Conservation (phyloP, 2,329 filamentous ascomycete species). For the Ophiocordyceps robertsii region DNA sequence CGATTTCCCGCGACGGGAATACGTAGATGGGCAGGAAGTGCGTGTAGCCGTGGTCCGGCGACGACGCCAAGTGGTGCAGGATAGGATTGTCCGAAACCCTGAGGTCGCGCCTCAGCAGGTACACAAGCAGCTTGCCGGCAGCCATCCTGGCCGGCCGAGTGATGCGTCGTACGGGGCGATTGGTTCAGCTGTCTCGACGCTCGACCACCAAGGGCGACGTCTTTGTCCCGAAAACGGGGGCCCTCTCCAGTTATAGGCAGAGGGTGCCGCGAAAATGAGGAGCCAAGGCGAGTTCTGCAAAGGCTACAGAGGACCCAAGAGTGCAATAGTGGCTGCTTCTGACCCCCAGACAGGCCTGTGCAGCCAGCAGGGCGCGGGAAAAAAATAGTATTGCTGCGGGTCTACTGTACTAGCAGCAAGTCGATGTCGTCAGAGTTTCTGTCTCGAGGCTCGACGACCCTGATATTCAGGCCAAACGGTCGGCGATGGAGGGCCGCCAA, state of each 20-base stretch:
- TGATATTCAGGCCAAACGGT: background rate
- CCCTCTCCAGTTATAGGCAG: too few relatives aligned
- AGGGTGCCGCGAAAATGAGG: too few relatives aligned
- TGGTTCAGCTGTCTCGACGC: too few relatives aligned
- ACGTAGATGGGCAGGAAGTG: slow-evolving; percentile 62
- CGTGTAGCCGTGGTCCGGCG: slow-evolving; percentile 40
- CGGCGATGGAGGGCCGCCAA: background rate
- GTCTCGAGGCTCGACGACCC: background rate
- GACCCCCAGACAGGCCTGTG: too few relatives aligned
- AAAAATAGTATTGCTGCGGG: background rate
- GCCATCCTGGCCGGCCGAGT: slow-evolving; percentile 14
- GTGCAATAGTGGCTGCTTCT: too few relatives aligned
- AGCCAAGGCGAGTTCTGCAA: too few relatives aligned
- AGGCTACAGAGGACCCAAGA: too few relatives aligned
- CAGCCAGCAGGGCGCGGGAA: background rate
- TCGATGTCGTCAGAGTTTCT: slow-evolving; percentile 4
- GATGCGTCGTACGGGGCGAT: too few relatives aligned
- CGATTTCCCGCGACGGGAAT: slow-evolving; percentile 56
- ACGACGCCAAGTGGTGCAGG: slow-evolving; percentile 42
- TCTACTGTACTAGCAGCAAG: background rate
- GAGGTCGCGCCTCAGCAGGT: slow-evolving; percentile 59
- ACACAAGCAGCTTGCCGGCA: slow-evolving; percentile 45
- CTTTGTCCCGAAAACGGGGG: too few relatives aligned
- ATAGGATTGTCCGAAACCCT: slow-evolving; percentile 64
- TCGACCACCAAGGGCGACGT: too few relatives aligned